Base-by-base conservation (phyloP, 768 basidiomycete species). In the Aureoboletus auriporus region DNA sequence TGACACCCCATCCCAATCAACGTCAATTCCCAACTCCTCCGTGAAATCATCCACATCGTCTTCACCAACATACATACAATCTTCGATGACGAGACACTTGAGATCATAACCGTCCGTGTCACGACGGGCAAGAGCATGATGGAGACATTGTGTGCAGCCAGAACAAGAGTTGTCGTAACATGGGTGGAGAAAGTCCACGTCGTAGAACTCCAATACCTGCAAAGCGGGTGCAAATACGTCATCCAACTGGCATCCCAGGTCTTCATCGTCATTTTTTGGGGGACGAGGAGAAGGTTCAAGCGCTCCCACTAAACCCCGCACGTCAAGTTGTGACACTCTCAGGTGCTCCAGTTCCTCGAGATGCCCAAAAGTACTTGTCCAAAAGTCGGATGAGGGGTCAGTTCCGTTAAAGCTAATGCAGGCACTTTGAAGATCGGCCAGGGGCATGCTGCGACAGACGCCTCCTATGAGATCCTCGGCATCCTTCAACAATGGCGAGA, bases 1-100 rank as follows among this genome's bases (percentile, higher is more conserved):
- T 23, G 37, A 46, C 35, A 53, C 7, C 20, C 49, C 44, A 33
- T 65, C 58, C 61, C 60, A 65, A 14, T 49, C 8, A 34, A 60
- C 47, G 12, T 55, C 40, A 36, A 29, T 23, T 27, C 54, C 60
- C 10, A 31, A 47, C 12, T 23, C 38, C 37, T 28, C 42, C 40
- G 20, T 23, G 20, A 61, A 37, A 3, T 3, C 30, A 17, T 33
- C 44, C 9, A 53, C 46, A 8, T 48, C 49, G n/a, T 37, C 5
- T 9, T 35, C 44, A 20, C 8, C 31, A n/a, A 61, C 31, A 16
- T 51, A 47, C 43, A 43, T 39, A 17, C 62, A 61, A 4, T 44
- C 42, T 29, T 2, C 29, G 28, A 59, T 23, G 8, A 30, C 31
- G 11, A 61, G 62, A 23, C 28, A 49, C 28, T 23, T 36, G 12